Evolutionary conservation across 108 stramenopile species (phyloP).

Genomic region (Cylindrotheca fusiformis): DNA sequence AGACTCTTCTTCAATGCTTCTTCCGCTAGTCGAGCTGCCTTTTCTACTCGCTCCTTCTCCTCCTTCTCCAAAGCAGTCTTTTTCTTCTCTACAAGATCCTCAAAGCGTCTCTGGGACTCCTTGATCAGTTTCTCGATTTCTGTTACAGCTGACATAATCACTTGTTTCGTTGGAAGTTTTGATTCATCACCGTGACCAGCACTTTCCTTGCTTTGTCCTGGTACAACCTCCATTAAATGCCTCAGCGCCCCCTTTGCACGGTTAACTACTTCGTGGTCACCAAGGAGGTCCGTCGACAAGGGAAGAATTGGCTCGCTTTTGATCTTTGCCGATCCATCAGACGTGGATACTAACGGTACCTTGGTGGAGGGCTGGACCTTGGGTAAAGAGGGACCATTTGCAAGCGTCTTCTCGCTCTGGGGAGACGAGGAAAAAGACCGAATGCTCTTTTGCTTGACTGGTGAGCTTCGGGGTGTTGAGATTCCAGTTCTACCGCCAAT

Average conservation of each 20-base stretch:
- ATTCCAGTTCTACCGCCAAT: neutral
- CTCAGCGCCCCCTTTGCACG: slow-evolving; percentile 29
- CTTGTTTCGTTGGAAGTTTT: slow-evolving; percentile 35
- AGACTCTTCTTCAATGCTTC: slow-evolving; percentile 2
- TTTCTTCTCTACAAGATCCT: slow-evolving; percentile 6
- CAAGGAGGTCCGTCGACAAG: slow-evolving; percentile 14
- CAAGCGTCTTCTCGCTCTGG: too few relatives aligned
- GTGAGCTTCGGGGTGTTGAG: neutral
- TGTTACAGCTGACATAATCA: slow-evolving; percentile 30
- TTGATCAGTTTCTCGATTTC: slow-evolving; percentile 33
- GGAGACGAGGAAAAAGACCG: neutral
- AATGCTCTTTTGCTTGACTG: neutral
- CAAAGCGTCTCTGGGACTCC: slow-evolving; percentile 13
- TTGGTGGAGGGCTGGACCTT: too few relatives aligned
- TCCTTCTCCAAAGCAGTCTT: slow-evolving; percentile 16
- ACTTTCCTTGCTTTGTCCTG: neutral
- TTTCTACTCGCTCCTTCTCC: slow-evolving; percentile 15
- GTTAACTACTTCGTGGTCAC: slow-evolving; percentile 20
- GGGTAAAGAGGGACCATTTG: too few relatives aligned
- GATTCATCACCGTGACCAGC: slow-evolving; percentile 5
- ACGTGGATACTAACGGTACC: too few relatives aligned
- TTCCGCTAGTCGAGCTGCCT: slow-evolving; percentile 7
- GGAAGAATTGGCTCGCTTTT: slow-evolving; percentile 14
- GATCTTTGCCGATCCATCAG: neutral
- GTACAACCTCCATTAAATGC: slow-evolving; percentile 26